Evolutionary conservation across 352 stramenopile genomes (phyloP).

Genomic region (Plasmopara muralis): DNA sequence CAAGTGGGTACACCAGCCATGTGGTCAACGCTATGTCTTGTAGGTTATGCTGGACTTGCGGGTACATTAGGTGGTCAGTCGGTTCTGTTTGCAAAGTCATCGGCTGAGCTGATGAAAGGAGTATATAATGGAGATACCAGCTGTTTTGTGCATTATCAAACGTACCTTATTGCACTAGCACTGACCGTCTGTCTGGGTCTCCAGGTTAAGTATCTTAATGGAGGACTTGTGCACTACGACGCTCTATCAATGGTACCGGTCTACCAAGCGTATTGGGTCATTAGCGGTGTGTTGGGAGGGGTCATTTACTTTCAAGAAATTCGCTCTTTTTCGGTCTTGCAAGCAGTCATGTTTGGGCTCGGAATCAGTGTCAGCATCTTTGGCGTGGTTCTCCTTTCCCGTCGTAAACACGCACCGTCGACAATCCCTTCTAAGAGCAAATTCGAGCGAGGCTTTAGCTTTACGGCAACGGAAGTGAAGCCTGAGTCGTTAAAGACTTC

Average conservation of each 20-base stretch:
- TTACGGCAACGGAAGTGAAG: too few relatives aligned
- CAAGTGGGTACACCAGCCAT: slow-evolving; percentile 53
- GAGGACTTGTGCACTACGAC: slow-evolving; percentile 69
- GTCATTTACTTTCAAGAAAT: slow-evolving; percentile 91
- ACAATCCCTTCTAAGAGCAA: slow-evolving; percentile 24
- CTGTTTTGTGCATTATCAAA: too few relatives aligned
- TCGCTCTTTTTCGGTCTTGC: slow-evolving; percentile 56
- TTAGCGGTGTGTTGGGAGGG: slow-evolving; percentile 81
- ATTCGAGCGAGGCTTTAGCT: too few relatives aligned
- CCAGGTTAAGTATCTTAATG: slow-evolving; percentile 40
- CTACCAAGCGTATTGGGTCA: slow-evolving; percentile 88
- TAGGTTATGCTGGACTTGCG: slow-evolving; percentile 67
- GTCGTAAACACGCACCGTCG: slow-evolving; percentile 46
- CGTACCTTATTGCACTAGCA: too few relatives aligned
- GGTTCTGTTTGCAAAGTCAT: slow-evolving; percentile 83
- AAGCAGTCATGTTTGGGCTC: slow-evolving; percentile 20
- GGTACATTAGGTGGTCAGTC: slow-evolving; percentile 79
- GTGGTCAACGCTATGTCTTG: slow-evolving; percentile 62
- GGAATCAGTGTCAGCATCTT: slow-evolving; percentile 77
- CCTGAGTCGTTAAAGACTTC: too few relatives aligned
- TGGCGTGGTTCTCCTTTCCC: slow-evolving; percentile 75
- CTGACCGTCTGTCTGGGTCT: too few relatives aligned
- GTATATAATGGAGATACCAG: slow-evolving; percentile 37
- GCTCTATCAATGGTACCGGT: slow-evolving; percentile 79
- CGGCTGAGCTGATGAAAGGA: slow-evolving; percentile 66